Percentiles rank a stretch among this genome's conserved stretches.
Evolutionary conservation across 257 asterid genomes (phyloP).

Genomic region (Primulina huaijiensis): DNA sequence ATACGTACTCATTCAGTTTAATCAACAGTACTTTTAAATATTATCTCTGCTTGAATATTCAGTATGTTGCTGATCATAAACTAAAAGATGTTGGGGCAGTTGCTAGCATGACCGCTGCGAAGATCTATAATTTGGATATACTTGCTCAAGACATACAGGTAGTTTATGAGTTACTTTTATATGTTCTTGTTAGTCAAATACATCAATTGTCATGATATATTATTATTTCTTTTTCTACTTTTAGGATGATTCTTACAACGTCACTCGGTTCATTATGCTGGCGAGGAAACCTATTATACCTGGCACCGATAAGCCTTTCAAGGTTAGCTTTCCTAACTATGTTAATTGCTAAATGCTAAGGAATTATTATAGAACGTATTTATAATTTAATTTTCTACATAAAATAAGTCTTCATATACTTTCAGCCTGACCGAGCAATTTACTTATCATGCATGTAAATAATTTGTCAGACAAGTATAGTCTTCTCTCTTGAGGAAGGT

Average conservation of each 20-base stretch:
- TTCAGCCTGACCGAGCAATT: constrained; percentile 8
- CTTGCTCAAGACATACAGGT: constrained; percentile 98
- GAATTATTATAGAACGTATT: not conserved
- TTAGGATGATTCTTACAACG: constrained; percentile 93
- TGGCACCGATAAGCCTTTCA: constrained; percentile 83
- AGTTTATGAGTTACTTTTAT: constrained; percentile 17
- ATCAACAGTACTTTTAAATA: not conserved
- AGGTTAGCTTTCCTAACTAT: constrained; percentile 43
- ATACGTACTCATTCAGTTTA: no score
- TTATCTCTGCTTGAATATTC: constrained; percentile 22
- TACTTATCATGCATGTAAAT: constrained; percentile 10
- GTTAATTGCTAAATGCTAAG: not conserved
- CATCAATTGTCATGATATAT: not conserved
- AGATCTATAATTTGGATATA: constrained; percentile 71
- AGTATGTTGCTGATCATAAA: constrained; percentile 72
- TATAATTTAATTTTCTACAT: constrained; percentile 6
- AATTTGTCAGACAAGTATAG: constrained; percentile 81
- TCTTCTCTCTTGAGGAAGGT: constrained; percentile 98
- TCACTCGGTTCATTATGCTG: constrained; percentile 93
- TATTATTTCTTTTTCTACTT: constrained; percentile 20
- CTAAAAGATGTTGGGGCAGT: constrained; percentile 94
- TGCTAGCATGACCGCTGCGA: constrained; percentile 83
- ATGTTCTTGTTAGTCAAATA: not conserved
- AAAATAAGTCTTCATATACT: not conserved
- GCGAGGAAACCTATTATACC: constrained; percentile 99